A percentile compares a stretch with the other conserved stretches of the same genome.
These are phyloP conservation scores for Chaetomium fimeti DNA, from an alignment of 495 filamentous ascomycete genomes.

Conservation along the genomic window DNA sequence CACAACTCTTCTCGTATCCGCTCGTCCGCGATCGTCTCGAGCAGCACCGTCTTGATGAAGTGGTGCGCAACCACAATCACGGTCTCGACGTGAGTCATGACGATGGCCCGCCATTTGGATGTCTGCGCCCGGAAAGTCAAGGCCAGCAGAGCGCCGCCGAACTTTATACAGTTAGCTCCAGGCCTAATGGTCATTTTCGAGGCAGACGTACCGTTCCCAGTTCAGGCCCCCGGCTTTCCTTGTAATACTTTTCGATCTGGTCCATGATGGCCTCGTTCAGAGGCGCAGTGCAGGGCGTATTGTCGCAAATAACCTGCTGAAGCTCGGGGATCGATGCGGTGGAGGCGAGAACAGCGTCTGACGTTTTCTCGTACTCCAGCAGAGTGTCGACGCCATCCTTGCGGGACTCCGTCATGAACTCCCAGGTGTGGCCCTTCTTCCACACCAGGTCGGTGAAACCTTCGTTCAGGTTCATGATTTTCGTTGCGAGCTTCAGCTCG, in stretches of 20 bases:
- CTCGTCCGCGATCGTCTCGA: conserved; percentile 42
- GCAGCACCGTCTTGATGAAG: conserved; percentile 47
- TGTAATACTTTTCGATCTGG: conserved; percentile 31
- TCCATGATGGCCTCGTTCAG: conserved; percentile 26
- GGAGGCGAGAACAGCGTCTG: not conserved
- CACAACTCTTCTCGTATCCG: conserved; percentile 41
- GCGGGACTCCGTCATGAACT: conserved; percentile 31
- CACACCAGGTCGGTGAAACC: conserved; percentile 44
- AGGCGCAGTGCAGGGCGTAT: not conserved
- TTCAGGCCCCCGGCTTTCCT: conserved; percentile 34
- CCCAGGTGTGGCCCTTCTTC: conserved; percentile 42
- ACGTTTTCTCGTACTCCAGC: conserved; percentile 9
- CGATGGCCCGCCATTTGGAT: conserved; percentile 43
- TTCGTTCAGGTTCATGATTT: conserved; percentile 43
- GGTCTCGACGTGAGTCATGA: conserved; percentile 45
- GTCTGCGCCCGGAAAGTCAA: conserved; percentile 54
- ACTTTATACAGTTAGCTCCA: not conserved
- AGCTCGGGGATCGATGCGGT: conserved; percentile 29
- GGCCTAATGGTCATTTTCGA: not conserved
- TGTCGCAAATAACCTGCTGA: conserved; percentile 25
- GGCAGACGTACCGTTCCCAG: conserved; percentile 33
- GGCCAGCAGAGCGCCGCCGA: conserved; percentile 45
- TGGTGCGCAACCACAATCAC: conserved; percentile 47
- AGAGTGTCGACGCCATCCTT: not conserved
- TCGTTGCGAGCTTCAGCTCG: conserved; percentile 46